phyloP scores from a whole-genome alignment of 257 asterid species.

The Fraxinus cuspidata region DNA sequence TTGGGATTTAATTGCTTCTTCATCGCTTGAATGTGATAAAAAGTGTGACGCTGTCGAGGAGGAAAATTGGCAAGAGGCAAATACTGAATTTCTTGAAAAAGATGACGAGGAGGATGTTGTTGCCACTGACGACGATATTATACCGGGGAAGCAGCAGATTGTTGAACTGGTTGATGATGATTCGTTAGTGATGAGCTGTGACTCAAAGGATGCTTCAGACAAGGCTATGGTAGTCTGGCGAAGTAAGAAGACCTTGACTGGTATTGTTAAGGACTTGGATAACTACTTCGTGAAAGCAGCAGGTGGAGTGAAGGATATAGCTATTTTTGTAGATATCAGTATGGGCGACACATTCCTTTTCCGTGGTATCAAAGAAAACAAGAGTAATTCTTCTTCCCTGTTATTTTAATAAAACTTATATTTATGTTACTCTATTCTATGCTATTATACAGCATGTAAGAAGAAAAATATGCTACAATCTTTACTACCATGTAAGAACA shows the following conservation, averaged over 20 bases:
- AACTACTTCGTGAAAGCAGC: slow-evolving; percentile 78
- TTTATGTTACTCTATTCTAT: neutral
- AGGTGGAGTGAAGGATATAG: slow-evolving; percentile 62
- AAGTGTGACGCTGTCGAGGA: slow-evolving; percentile 40
- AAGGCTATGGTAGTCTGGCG: slow-evolving; percentile 70
- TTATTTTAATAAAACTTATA: neutral
- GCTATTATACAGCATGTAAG: neutral
- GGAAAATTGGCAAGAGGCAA: slow-evolving; percentile 72
- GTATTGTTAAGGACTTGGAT: slow-evolving; percentile 65
- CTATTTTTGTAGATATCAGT: slow-evolving; percentile 65
- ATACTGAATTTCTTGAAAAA: slow-evolving; percentile 57
- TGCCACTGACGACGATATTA: slow-evolving; percentile 25
- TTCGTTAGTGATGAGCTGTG: slow-evolving; percentile 55
- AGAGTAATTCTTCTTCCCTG: slow-evolving; percentile 49
- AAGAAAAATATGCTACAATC: neutral
- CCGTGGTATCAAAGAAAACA: slow-evolving; percentile 50
- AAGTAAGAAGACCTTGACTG: slow-evolving; percentile 53
- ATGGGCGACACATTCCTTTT: slow-evolving; percentile 50
- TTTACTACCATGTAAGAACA: neutral
- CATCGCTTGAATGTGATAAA: slow-evolving; percentile 33
- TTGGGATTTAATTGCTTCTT: slow-evolving; percentile 64
- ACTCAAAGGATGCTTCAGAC: slow-evolving; percentile 53
- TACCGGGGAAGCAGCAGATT: slow-evolving; percentile 30
- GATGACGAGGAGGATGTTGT: slow-evolving; percentile 35
- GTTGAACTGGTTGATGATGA: slow-evolving; percentile 50